Evolutionary conservation across 2,329 filamentous ascomycete genomes (phyloP).

Genomic region (Xylariaceae sp.): DNA sequence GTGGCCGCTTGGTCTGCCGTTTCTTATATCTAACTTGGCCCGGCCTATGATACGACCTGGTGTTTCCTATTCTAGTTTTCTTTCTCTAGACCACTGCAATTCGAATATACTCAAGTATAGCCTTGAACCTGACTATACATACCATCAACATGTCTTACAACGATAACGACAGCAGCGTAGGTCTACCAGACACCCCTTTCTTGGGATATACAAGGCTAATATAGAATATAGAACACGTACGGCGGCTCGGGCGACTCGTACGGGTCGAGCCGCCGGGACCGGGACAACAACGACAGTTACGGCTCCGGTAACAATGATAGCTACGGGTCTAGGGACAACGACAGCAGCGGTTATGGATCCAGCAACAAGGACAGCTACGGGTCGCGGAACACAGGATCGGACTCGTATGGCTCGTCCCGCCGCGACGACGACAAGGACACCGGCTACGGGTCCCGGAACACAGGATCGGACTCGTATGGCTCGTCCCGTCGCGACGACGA

Average conservation of each 20-base stretch:
- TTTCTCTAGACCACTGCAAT: neutral
- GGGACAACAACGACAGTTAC: constrained; percentile 17
- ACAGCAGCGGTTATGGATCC: constrained; percentile 28
- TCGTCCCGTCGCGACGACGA: constrained; percentile 7
- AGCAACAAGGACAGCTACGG: constrained; percentile 17
- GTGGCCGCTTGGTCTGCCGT: constrained; percentile 2
- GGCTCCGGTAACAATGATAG: constrained; percentile 12
- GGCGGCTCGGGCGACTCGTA: constrained; percentile 19
- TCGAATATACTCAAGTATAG: neutral
- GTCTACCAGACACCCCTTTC: constrained; percentile 1
- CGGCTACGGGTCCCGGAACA: constrained; percentile 23
- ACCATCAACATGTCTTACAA: constrained; percentile 48
- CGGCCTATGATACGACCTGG: neutral
- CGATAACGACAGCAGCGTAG: constrained; percentile 44
- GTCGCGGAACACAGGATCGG: constrained; percentile 24
- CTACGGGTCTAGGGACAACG: constrained; percentile 35
- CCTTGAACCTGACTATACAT: neutral
- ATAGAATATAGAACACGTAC: constrained; percentile 25
- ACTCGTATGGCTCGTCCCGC: constrained; percentile 32
- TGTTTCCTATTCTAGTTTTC: neutral
- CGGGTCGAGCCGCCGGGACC: constrained; percentile 2
- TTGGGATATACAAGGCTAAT: constrained; percentile 6
- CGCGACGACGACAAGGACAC: constrained; percentile 17
- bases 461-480: constrained; percentile 24
- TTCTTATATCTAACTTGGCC: constrained; percentile 20